Evolutionary conservation across 768 basidiomycete genomes (phyloP).

Genomic region (Amanita jacksonii): DNA sequence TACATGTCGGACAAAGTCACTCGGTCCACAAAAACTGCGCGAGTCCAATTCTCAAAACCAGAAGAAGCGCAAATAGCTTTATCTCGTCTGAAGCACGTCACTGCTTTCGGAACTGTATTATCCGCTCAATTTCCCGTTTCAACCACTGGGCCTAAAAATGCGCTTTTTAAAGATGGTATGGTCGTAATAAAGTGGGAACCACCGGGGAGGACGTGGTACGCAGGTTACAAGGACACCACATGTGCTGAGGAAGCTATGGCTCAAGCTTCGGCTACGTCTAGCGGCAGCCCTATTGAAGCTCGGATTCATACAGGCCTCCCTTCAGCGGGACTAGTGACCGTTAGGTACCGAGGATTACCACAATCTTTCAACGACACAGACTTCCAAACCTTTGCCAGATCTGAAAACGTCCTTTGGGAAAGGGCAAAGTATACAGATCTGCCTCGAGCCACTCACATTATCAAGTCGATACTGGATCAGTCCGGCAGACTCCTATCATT

Average conservation of each 20-base stretch:
- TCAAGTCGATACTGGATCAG: constrained; percentile 30
- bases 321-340: constrained; percentile 46
- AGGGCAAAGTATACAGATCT: constrained; percentile 34
- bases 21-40: constrained; percentile 22
- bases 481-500: constrained; percentile 28
- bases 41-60: constrained; percentile 38
- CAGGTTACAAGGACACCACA: constrained; percentile 44
- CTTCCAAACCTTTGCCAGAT: constrained; percentile 35
- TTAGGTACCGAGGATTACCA: constrained; percentile 50
- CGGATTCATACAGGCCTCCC: constrained; percentile 47
- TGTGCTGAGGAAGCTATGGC: constrained; percentile 44
- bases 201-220: constrained; percentile 47
- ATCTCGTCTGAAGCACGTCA: constrained; percentile 36
- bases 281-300: constrained; percentile 36
- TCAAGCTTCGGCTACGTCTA: constrained; percentile 27
- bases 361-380: constrained; percentile 29
- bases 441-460: constrained; percentile 28
- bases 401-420: constrained; percentile 42
- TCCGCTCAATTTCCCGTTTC: constrained; percentile 37
- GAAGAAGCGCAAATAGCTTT: constrained; percentile 46
- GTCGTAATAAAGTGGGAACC: constrained; percentile 54
- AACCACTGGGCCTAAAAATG: constrained; percentile 24
- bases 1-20: constrained; percentile 16
- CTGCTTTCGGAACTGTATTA: constrained; percentile 29
- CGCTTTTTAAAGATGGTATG: constrained; percentile 39